Base-by-base conservation (phyloP, 768 basidiomycete species). In the Lactarius sp. region DNA sequence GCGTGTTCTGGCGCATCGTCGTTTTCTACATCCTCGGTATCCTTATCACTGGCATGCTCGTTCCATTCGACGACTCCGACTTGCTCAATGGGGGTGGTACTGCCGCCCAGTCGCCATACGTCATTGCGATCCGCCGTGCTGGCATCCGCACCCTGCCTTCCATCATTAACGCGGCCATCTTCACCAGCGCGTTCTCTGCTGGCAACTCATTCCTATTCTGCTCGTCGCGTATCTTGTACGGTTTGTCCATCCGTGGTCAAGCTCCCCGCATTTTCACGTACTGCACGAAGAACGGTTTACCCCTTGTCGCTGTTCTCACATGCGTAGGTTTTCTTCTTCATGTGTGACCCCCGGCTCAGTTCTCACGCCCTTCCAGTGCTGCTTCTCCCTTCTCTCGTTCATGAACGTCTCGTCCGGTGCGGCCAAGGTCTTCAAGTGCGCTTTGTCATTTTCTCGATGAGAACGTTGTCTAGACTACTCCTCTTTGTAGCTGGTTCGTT, bases 91-190 rank as follows among this genome's bases (percentile, higher is more conserved):
- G 65, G 74, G 71, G 78, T 33, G 83, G 84, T 55, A 89, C 82
- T 51, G 91, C 90, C n/a, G 83, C 86, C 0, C 73, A 85, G 57
- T 92, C 90, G 4, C 92, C 92, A 3, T 95, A 90, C 74, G 92
- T 94, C 59, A 87, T 94, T 66, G 92, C 90, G 20, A 85, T 94
- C 67, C 80, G 75, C 51, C 79, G 81, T 46, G 86, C 88, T 0
- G 88, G 90, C 12, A 82, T 92, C 71, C 85, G 82, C 76, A 84
- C 59, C 10, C 76, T 89, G 37, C 84, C 84, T 6, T 82, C 83
- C 52, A 81, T 92, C 69, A 80, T 92, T 73, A 92, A 92, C 70
- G 89, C 83, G 12, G 79, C 77, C 59, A 77, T 92, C 69, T 82
- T 92, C 70, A 83, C 90, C 5, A 82, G 81, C 66, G 86, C 87